These are phyloP conservation scores for Plasmodiophora brassicae DNA, from an alignment of 208 protist species.

Conservation along the genomic window DNA sequence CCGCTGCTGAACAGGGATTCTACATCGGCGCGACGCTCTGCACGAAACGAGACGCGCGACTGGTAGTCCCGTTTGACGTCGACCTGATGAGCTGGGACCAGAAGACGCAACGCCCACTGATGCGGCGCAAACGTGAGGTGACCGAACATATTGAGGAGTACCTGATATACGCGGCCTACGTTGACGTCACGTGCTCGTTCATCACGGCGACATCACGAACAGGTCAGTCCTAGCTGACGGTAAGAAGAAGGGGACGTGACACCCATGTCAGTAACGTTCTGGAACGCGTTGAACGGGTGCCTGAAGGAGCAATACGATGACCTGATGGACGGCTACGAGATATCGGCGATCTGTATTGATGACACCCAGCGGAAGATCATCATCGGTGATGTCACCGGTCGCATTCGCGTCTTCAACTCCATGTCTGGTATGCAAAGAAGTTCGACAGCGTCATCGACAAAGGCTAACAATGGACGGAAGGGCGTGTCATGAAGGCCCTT, in stretches of 20 bases:
- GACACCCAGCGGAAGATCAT: background rate
- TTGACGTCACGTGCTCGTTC: background rate
- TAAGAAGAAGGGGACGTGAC: background rate
- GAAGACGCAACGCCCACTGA: background rate
- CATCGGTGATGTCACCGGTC: background rate
- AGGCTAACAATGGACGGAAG: background rate
- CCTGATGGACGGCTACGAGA: background rate
- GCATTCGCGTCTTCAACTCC: slow-evolving; percentile 1
- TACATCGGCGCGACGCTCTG: background rate
- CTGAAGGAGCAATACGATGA: slow-evolving; percentile 30
- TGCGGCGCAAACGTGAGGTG: background rate
- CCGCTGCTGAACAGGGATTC: too few species aligned
- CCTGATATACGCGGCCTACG: background rate
- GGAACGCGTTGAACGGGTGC: slow-evolving; percentile 20
- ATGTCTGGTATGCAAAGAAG: background rate
- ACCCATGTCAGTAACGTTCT: background rate
- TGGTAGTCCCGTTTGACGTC: background rate
- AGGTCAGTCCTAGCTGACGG: background rate
- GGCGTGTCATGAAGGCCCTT: background rate
- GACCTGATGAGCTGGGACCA: slow-evolving; percentile 12
- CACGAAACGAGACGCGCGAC: background rate
- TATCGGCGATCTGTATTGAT: background rate
- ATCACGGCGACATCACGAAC: background rate
- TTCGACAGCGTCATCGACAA: too few species aligned
- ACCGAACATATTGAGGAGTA: background rate